Percentiles rank a stretch among this genome's conserved stretches.
Conservation (phyloP, 2,329 filamentous ascomycete species). For the Phyllosticta citriasiana region DNA sequence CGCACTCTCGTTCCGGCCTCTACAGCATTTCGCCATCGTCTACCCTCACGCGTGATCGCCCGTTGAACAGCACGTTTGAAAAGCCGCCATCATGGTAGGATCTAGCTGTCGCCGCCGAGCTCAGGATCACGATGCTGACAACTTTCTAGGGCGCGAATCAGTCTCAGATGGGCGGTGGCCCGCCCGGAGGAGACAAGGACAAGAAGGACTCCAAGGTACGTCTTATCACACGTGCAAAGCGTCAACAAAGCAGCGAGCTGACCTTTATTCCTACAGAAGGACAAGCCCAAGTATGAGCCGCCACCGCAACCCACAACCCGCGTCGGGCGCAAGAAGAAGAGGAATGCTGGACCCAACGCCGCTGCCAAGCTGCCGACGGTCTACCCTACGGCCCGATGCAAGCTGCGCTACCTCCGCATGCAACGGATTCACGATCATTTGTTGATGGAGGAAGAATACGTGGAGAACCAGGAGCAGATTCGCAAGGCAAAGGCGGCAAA, state of each 20-base stretch:
- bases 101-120: slow-evolving; percentile 6
- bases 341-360: slow-evolving; percentile 82
- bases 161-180: slow-evolving; percentile 72
- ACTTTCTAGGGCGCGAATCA: slow-evolving; percentile 63
- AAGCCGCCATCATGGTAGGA: slow-evolving; percentile 7
- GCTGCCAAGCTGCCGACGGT: slow-evolving; percentile 90
- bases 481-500: slow-evolving; percentile 78
- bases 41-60: neutral
- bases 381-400: slow-evolving; percentile 93
- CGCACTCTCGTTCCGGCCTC: slow-evolving; percentile 14
- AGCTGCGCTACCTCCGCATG: slow-evolving; percentile 93
- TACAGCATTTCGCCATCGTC: slow-evolving; percentile 4
- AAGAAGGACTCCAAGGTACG: slow-evolving; percentile 64
- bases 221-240: neutral
- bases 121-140: slow-evolving; percentile 27
- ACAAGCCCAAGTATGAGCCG: slow-evolving; percentile 99
- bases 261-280: slow-evolving; percentile 59
- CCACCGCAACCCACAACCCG: slow-evolving; percentile 93
- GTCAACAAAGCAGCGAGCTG: slow-evolving; percentile 4
- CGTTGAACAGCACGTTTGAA: slow-evolving; percentile 1
- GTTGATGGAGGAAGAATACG: slow-evolving; percentile 93
- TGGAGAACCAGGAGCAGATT: slow-evolving; percentile 95
- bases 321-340: slow-evolving; percentile 98
- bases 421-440: slow-evolving; percentile 97
- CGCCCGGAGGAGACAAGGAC: slow-evolving; percentile 64